These are phyloP conservation scores for Sextonia rubra DNA, from an alignment of 164 flowering plant species.

Conservation along the genomic window DNA sequence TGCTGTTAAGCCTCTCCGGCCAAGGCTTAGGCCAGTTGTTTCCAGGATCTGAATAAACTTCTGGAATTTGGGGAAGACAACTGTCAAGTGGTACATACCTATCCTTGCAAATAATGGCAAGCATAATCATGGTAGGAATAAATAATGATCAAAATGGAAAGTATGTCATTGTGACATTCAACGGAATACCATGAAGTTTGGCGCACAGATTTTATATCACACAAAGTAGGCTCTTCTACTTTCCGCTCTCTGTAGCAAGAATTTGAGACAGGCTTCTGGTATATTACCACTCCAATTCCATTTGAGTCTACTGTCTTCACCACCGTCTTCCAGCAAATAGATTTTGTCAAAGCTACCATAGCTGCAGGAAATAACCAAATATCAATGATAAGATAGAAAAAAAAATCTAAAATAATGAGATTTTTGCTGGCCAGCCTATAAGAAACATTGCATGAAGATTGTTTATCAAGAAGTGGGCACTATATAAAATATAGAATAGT, in stretches of 20 bases:
- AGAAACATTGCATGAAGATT: too few relatives aligned
- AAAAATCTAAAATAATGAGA: too few relatives aligned
- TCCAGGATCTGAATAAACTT: conserved; percentile 17
- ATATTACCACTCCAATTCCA: conserved; percentile 82
- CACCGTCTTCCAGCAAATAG: conserved; percentile 83
- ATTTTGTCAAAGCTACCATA: conserved; percentile 69
- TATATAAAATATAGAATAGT: too few relatives aligned
- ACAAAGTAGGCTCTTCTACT: conserved; percentile 59
- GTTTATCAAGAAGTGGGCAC: too few relatives aligned
- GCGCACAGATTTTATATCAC: conserved; percentile 35
- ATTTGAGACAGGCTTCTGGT: conserved; percentile 74
- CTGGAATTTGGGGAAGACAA: conserved; percentile 60
- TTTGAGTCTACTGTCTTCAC: conserved; percentile 45
- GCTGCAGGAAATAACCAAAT: conserved; percentile 44
- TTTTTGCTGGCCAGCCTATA: too few relatives aligned
- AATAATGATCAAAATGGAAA: not conserved
- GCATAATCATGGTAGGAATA: not conserved
- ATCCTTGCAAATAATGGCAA: conserved; percentile 4
- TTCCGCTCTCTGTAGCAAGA: conserved; percentile 61
- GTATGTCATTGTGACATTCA: not conserved
- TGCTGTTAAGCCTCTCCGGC: conserved; percentile 76
- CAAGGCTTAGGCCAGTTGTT: conserved; percentile 67
- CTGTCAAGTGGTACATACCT: conserved; percentile 74
- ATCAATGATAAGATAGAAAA: too few relatives aligned
- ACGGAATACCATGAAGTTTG: conserved; percentile 59